These are phyloP conservation scores for Tuber umbilicatum DNA, from an alignment of 495 filamentous ascomycete species.

Conservation along the genomic window DNA sequence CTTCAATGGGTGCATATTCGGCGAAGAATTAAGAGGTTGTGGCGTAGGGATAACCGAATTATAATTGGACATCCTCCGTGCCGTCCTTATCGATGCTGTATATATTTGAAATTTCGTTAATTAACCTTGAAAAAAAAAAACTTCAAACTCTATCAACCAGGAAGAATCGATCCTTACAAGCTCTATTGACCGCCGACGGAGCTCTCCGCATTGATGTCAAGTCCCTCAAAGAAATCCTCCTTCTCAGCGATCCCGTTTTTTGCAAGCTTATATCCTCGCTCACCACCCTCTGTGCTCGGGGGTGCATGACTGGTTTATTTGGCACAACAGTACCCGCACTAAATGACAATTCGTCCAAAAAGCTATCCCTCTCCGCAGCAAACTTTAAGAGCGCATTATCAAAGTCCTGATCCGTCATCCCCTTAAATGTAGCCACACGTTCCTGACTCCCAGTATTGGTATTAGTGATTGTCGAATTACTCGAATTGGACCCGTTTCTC, in stretches of 20 bases:
- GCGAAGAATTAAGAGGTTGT: conserved; percentile 77
- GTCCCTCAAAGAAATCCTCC: conserved; percentile 68
- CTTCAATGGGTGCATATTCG: conserved; percentile 93
- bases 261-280: conserved; percentile 57
- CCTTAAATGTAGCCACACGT: conserved; percentile 32
- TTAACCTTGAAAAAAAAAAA: conserved; percentile 22
- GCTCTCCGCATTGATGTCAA: conserved; percentile 94
- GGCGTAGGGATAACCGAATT: conserved; percentile 95
- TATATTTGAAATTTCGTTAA: conserved; percentile 34
- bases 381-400: conserved; percentile 89
- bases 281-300: conserved; percentile 73
- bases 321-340: conserved; percentile 73
- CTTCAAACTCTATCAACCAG: conserved; percentile 28
- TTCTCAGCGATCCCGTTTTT: conserved; percentile 48
- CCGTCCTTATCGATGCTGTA: conserved; percentile 79
- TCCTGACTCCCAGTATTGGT: conserved; percentile 37
- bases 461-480: conserved; percentile 46
- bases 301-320: conserved; percentile 63
- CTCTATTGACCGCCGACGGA: conserved; percentile 57
- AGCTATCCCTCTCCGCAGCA: conserved; percentile 84
- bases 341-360: conserved; percentile 85
- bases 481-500: conserved; percentile 40
- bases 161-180: conserved; percentile 36
- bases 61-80: conserved; percentile 88
- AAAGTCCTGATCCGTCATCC: conserved; percentile 70